phyloP scores from a whole-genome alignment of 331 rosid species.

The Malus hybrid region DNA sequence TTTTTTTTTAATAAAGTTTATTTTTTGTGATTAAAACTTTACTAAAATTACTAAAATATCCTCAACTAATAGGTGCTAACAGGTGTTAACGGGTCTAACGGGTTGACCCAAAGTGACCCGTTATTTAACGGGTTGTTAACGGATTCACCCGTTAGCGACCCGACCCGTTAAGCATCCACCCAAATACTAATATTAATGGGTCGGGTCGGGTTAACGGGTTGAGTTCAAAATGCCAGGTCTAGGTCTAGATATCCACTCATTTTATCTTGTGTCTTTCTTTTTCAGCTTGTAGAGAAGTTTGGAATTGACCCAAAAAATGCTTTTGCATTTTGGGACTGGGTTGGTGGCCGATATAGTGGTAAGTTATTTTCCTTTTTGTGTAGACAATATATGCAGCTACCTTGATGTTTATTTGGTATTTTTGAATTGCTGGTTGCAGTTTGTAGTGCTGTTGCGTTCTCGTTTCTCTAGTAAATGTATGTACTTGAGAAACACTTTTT shows the following conservation, averaged over 20 bases:
- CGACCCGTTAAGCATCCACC: no score
- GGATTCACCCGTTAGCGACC: no score
- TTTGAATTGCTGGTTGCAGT: constrained; percentile 50
- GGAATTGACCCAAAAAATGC: constrained; percentile 97
- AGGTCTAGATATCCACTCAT: not conserved
- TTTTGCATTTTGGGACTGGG: constrained; percentile 99
- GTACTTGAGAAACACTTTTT: not conserved
- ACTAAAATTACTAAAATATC: no score
- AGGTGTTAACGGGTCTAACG: no score
- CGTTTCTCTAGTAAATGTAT: not conserved
- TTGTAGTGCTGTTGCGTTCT: constrained; percentile 77
- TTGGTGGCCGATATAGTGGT: constrained; percentile 98
- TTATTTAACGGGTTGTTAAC: no score
- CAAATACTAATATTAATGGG: no score
- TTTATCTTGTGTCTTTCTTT: constrained; percentile 14
- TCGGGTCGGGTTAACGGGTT: no score
- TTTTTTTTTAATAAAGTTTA: no score
- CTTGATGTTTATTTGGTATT: constrained; percentile 14
- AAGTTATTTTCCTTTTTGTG: constrained; percentile 12
- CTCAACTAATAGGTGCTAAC: no score
- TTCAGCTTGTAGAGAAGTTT: constrained; percentile 93
- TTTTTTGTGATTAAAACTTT: no score
- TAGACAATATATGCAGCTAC: not conserved
- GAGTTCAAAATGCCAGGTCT: no score
- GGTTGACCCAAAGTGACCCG: no score